Conservation (phyloP, 2,329 filamentous ascomycete genomes). For the Neurospora crassa region DNA sequence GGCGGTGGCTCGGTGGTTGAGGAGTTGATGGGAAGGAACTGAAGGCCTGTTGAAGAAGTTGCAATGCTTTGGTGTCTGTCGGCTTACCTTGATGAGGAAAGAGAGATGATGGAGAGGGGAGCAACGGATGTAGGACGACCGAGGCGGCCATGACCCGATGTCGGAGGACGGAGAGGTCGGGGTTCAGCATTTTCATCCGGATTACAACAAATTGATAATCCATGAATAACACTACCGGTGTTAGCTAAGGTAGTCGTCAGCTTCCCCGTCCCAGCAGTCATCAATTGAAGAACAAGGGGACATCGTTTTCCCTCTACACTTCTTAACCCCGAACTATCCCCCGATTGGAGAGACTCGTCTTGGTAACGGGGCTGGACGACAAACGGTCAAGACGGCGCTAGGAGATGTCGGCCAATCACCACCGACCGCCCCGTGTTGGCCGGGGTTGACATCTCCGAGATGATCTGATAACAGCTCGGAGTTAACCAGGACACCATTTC, state of each 20-base stretch:
- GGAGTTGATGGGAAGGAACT: conserved; percentile 17
- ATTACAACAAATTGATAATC: neutral
- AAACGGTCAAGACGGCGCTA: neutral
- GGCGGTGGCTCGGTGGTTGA: conserved; percentile 36
- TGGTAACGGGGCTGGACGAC: neutral
- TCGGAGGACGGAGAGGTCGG: neutral
- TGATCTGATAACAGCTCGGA: neutral
- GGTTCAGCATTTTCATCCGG: neutral
- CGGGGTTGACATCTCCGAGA: neutral
- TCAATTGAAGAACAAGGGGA: neutral
- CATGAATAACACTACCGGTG: neutral
- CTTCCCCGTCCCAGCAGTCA: neutral
- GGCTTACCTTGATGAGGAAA: neutral
- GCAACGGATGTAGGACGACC: neutral
- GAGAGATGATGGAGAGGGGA: neutral
- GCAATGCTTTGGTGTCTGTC: neutral
- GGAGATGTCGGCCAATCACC: neutral
- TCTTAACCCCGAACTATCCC: neutral
- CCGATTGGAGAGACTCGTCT: neutral
- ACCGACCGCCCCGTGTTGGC: neutral
- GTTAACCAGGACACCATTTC: neutral
- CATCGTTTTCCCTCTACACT: neutral
- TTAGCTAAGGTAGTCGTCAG: neutral
- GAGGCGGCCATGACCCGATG: neutral
- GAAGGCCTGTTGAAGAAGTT: neutral